Conservation (phyloP, 768 basidiomycete species). For the Termitomyces sp. region DNA sequence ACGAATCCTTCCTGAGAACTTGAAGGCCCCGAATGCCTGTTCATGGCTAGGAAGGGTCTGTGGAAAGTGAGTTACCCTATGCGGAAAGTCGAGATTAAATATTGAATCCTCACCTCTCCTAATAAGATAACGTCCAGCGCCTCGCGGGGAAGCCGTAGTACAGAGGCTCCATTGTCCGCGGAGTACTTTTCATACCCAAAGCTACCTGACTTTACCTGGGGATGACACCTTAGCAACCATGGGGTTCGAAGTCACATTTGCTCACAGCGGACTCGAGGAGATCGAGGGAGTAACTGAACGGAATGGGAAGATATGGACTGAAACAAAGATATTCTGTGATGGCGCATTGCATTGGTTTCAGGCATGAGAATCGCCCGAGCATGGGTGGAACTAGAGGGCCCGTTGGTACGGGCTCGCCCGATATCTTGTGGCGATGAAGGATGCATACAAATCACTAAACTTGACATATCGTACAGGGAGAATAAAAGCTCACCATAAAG, state of each 20-base stretch:
- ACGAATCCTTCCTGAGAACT: conserved; percentile 54
- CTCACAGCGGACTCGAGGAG: conserved; percentile 14
- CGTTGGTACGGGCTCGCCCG: conserved; percentile 9
- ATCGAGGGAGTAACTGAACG: conserved; percentile 15
- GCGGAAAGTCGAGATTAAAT: neutral
- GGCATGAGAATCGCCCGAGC: conserved; percentile 32
- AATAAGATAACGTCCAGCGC: conserved; percentile 31
- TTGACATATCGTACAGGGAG: conserved; percentile 1
- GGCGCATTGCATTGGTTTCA: conserved; percentile 48
- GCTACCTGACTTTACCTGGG: conserved; percentile 17
- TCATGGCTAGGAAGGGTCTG: conserved; percentile 55
- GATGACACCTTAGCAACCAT: neutral
- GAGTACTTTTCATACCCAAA: conserved; percentile 23
- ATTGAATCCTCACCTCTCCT: conserved; percentile 39
- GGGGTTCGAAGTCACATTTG: neutral
- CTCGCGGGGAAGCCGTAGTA: conserved; percentile 12
- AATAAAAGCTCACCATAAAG: conserved; percentile 44
- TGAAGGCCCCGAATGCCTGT: conserved; percentile 65
- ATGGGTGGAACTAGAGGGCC: conserved; percentile 9
- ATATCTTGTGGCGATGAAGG: conserved; percentile 11
- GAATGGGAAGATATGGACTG: conserved; percentile 31
- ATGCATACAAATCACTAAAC: neutral
- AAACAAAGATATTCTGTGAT: conserved; percentile 44
- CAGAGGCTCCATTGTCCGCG: neutral
- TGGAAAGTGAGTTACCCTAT: neutral